Percentiles rank a stretch among this genome's conserved stretches.
phyloP scores from a whole-genome alignment of 176 grass and related monocot species.

The Raddia distichophylla region DNA sequence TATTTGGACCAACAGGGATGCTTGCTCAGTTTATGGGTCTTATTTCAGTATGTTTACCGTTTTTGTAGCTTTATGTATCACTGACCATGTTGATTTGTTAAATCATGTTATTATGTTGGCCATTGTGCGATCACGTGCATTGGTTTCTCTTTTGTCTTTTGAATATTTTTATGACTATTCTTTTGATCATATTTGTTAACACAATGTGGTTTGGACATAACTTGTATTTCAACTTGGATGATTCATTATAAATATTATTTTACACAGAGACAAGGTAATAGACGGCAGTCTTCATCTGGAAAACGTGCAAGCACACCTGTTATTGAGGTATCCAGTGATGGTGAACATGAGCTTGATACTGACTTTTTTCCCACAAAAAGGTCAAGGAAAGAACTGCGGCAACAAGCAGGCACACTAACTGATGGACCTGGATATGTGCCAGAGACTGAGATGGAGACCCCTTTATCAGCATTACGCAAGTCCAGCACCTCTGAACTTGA shows the following conservation, averaged over 20 bases:
- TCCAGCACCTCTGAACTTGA: slow-evolving; percentile 5
- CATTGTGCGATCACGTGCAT: slow-evolving; percentile 14
- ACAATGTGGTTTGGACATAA: background rate
- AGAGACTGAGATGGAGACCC: slow-evolving; percentile 32
- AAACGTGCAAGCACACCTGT: slow-evolving; percentile 34
- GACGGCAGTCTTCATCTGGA: slow-evolving; percentile 38
- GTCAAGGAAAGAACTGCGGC: slow-evolving; percentile 35
- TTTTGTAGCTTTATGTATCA: background rate
- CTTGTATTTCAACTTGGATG: slow-evolving; percentile 25
- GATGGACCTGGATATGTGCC: slow-evolving; percentile 23
- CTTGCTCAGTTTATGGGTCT: slow-evolving; percentile 4
- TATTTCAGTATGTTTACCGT: background rate
- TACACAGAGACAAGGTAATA: slow-evolving; percentile 43
- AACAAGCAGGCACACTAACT: background rate
- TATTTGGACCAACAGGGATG: background rate
- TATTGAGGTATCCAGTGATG: slow-evolving; percentile 38
- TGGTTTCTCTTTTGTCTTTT: slow-evolving; percentile 8
- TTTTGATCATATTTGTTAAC: slow-evolving; percentile 9
- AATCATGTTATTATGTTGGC: slow-evolving; percentile 29
- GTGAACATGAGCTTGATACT: slow-evolving; percentile 27
- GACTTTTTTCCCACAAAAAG: slow-evolving; percentile 33
- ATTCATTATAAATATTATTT: slow-evolving; percentile 5
- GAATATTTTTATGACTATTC: slow-evolving; percentile 9
- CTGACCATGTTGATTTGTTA: slow-evolving; percentile 4
- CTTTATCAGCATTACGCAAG: slow-evolving; percentile 29